Evolutionary conservation across 2,329 filamentous ascomycete species (phyloP).

Genomic region (Pseudogymnoascus sp.): DNA sequence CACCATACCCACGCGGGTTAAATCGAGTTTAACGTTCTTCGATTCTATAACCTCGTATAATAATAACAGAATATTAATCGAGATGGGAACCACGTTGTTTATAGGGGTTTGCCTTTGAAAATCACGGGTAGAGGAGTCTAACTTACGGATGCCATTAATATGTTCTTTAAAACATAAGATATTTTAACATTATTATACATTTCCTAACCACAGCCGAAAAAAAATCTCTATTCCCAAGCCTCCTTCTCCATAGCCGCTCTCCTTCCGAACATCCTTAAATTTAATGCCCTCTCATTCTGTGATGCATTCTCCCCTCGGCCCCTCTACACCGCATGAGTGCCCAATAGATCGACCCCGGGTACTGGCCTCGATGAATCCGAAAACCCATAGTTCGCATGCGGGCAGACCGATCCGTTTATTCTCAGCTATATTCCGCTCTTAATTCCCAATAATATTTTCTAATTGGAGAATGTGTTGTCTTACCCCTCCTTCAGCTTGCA

Average conservation of each 20-base stretch:
- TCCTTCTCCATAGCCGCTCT: background rate
- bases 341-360: background rate
- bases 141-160: background rate
- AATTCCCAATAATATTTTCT: background rate
- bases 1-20: too few relatives aligned
- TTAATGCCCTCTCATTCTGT: background rate
- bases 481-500: background rate
- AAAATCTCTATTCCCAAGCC: background rate
- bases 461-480: background rate
- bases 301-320: background rate
- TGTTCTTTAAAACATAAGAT: background rate
- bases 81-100: too few relatives aligned
- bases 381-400: background rate
- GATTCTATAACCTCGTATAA: too few relatives aligned
- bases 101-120: too few relatives aligned
- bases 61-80: too few relatives aligned
- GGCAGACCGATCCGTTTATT: background rate
- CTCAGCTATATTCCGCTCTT: background rate
- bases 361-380: background rate
- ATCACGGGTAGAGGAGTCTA: background rate
- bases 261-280: background rate
- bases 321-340: background rate
- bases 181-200: background rate
- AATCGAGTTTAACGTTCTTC: too few relatives aligned
- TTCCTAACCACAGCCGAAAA: background rate